A percentile compares a stretch with the other conserved stretches of the same genome.
These are phyloP conservation scores for Nitzschia sp. DNA, from an alignment of 108 stramenopile species.

Conservation along the genomic window DNA sequence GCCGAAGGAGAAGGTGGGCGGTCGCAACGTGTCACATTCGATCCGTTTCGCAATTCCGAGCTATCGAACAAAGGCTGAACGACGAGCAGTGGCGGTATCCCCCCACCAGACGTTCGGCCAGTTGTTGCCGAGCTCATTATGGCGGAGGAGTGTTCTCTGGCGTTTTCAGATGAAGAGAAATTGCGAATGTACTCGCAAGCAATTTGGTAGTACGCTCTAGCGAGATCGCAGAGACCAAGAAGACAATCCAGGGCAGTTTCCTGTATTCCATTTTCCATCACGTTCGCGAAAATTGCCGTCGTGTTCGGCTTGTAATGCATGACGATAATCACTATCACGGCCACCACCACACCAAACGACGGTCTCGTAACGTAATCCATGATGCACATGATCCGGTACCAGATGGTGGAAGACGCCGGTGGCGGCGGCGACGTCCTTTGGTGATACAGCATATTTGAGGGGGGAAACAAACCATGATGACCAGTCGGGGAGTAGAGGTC, in stretches of 20 bases:
- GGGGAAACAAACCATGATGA: too few relatives aligned
- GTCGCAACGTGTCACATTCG: not conserved
- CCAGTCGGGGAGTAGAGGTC: too few relatives aligned
- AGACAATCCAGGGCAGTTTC: constrained; percentile 16
- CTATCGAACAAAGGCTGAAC: not conserved
- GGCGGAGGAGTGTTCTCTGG: not conserved
- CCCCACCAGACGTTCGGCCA: not conserved
- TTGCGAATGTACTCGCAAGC: constrained; percentile 20
- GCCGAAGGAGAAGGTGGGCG: not conserved
- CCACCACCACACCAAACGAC: constrained; percentile 1
- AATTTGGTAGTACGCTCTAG: constrained; percentile 31
- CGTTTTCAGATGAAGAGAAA: not conserved
- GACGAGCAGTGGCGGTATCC: not conserved
- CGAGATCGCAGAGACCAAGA: constrained; percentile 9
- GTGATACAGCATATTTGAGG: too few relatives aligned
- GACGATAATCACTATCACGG: constrained; percentile 12
- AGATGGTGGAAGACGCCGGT: not conserved
- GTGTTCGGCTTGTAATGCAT: constrained; percentile 8
- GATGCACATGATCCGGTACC: not conserved
- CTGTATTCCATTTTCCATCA: constrained; percentile 9
- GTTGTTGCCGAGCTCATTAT: not conserved
- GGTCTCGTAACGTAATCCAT: constrained; percentile 11
- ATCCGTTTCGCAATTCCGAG: not conserved
- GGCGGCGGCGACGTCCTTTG: too few relatives aligned
- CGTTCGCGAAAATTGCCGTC: not conserved